Conservation (phyloP, 1,284 basidiomycete species). For the Coniophora puteana region DNA sequence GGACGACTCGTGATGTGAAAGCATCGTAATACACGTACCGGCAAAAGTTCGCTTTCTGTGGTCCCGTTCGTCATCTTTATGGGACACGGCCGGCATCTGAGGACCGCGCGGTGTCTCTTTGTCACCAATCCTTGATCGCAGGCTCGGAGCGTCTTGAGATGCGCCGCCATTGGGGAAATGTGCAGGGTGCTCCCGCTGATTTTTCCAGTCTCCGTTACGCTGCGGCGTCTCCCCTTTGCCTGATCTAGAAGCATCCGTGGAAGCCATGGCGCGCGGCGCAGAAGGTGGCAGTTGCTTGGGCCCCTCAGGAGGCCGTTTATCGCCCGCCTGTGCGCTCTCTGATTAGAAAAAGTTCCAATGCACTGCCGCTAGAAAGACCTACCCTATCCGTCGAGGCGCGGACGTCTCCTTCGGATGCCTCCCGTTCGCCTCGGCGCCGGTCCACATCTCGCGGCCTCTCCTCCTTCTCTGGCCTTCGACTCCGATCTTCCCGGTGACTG, state of each 20-base stretch:
- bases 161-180: slow-evolving; percentile 12
- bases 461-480: slow-evolving; percentile 67
- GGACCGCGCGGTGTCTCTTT: slow-evolving; percentile 43
- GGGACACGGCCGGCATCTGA: slow-evolving; percentile 33
- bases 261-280: slow-evolving; percentile 68
- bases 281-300: slow-evolving; percentile 60
- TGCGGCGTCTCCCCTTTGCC: slow-evolving; percentile 38
- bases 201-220: slow-evolving; percentile 25
- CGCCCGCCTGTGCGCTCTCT: slow-evolving; percentile 33
- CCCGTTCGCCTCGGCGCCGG: slow-evolving; percentile 62
- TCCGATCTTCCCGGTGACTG: slow-evolving; percentile 66
- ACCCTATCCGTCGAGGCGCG: slow-evolving; percentile 60
- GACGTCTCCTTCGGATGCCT: slow-evolving; percentile 40
- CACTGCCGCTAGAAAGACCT: slow-evolving; percentile 12
- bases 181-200: slow-evolving; percentile 26
- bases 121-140: slow-evolving; percentile 65
- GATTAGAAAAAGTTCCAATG: slow-evolving; percentile 6
- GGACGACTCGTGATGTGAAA: slow-evolving; percentile 6
- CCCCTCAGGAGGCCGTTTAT: slow-evolving; percentile 57
- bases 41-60: slow-evolving; percentile 63
- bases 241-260: slow-evolving; percentile 33
- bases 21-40: slow-evolving; percentile 40
- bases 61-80: slow-evolving; percentile 61
- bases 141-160: slow-evolving; percentile 34
- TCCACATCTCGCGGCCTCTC: slow-evolving; percentile 66